Evolutionary conservation across 345 rosid species (phyloP), one percentile per base, ranked within the genome.

Genomic region (Sonneratia alba): DNA sequence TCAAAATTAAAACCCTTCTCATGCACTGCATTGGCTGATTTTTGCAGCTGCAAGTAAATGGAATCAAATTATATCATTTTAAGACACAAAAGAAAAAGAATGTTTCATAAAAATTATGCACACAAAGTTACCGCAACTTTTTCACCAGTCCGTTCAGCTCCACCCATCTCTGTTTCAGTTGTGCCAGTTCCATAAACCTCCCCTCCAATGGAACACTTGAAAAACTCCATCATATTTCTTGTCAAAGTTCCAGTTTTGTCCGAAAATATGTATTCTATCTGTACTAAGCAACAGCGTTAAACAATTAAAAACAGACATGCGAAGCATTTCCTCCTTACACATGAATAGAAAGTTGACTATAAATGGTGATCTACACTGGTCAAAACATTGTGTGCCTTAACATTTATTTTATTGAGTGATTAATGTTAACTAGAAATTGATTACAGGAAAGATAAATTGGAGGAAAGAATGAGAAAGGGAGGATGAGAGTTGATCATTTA

Each of bases 211-310:
- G 99, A 92, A 81, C 99, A 92, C 86, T 96, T 96, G 76, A 96
- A 96, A 79, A 96, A 96, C 86, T 96, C 99, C 99, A 96, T 96
- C 80, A 92, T 80, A 79, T 96, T 96, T 81, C 99, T 86, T 16
- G 99, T 96, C 78, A 96, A 87, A 68, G 99, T 96, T 80, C 99
- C 99, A 66, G 99, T 96, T 88, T 92, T 96, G 82, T 96, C 98
- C 57, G 99, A 92, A 83, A 96, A 96, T 53, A 96, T 91, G 78
- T 89, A 96, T 76, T 96, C 98, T 81, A 96, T 97, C 99, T 96
- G 89, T 72, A 34, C 71, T 81, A 71, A 73, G 76, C 70, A 73
- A 55, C 71, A 72, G 43, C 40, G 22, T 14, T 37, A 64, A 34
- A 62, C 66, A 49, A 47, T 63, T 22, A 53, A 37, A 70, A 70